phyloP scores from a whole-genome alignment of 352 stramenopile species.

The Globisporangium alternatum region DNA sequence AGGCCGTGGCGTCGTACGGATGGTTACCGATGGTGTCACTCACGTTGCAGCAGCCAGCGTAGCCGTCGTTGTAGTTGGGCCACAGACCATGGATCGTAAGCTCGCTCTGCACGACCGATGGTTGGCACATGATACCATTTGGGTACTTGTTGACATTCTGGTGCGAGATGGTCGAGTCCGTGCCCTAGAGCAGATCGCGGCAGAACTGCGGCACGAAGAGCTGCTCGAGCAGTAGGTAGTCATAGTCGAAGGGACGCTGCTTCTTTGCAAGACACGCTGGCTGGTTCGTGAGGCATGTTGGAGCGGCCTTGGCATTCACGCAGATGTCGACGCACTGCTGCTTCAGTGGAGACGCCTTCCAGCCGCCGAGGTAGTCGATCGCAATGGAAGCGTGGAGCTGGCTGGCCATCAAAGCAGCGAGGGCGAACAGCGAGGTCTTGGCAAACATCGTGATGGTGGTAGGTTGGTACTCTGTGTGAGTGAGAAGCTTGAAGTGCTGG shows the following conservation, averaged over 20 bases:
- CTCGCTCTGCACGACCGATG: conserved; percentile 42
- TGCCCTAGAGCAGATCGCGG: conserved; percentile 62
- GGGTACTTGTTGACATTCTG: conserved; percentile 68
- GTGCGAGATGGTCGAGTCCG: conserved; percentile 75
- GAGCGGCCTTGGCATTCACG: conserved; percentile 43
- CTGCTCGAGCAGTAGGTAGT: conserved; percentile 78
- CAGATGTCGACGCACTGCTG: conserved; percentile 77
- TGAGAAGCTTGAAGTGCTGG: background rate
- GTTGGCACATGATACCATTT: conserved; percentile 43
- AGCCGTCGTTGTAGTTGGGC: conserved; percentile 75
- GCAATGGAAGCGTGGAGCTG: conserved; percentile 15
- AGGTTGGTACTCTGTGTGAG: background rate
- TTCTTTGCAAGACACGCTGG: conserved; percentile 54
- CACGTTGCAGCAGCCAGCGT: conserved; percentile 64
- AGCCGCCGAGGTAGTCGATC: conserved; percentile 60
- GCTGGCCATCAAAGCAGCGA: conserved; percentile 13
- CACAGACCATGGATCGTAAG: conserved; percentile 75
- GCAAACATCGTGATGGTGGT: conserved; percentile 4
- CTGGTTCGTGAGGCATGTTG: conserved; percentile 58
- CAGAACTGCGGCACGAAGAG: conserved; percentile 82
- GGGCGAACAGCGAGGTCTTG: conserved; percentile 11
- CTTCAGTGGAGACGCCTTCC: conserved; percentile 38
- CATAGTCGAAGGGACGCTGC: conserved; percentile 62
- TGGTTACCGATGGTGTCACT: conserved; percentile 42
- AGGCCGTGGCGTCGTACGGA: conserved; percentile 41